Percentiles rank a stretch among this genome's conserved stretches.
Evolutionary conservation across 1,284 basidiomycete genomes (phyloP).

Genomic region (Trichosporon sp.): DNA sequence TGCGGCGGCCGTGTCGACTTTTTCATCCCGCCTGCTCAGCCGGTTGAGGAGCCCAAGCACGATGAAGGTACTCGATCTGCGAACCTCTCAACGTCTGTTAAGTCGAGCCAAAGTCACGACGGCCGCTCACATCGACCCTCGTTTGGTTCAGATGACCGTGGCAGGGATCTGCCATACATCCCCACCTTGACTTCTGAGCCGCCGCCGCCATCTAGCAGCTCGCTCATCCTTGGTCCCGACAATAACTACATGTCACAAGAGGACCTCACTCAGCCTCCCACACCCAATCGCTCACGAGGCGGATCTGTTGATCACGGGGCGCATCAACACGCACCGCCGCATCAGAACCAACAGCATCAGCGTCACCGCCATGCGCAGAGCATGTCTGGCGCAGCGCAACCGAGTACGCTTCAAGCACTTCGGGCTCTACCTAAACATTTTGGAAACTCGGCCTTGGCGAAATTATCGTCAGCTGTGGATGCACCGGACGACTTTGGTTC

Average conservation of each 20-base stretch:
- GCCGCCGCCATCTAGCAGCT: neutral
- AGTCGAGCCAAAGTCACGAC: neutral
- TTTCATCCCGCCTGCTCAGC: constrained; percentile 43
- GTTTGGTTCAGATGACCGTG: constrained; percentile 16
- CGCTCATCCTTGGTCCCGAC: neutral
- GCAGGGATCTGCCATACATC: neutral
- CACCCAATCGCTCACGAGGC: neutral
- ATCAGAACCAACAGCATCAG: neutral
- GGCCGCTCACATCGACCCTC: constrained; percentile 11
- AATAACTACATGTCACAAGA: neutral
- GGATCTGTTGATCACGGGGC: neutral
- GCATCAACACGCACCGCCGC: neutral
- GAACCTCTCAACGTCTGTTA: neutral
- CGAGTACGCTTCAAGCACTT: constrained; percentile 11
- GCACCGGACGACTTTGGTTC: neutral
- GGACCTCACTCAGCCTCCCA: neutral
- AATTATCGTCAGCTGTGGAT: constrained; percentile 15
- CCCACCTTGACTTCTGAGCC: neutral
- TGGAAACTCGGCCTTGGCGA: constrained; percentile 11
- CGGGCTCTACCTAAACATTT: constrained; percentile 22
- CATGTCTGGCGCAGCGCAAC: constrained; percentile 17
- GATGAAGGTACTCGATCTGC: neutral
- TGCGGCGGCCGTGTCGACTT: constrained; percentile 47
- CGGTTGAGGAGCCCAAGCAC: neutral
- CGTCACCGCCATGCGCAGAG: constrained; percentile 19